Evolutionary conservation across 495 filamentous ascomycete species (phyloP), one percentile per base, ranked within the genome.

Genomic region (Pyronema omphalodes): DNA sequence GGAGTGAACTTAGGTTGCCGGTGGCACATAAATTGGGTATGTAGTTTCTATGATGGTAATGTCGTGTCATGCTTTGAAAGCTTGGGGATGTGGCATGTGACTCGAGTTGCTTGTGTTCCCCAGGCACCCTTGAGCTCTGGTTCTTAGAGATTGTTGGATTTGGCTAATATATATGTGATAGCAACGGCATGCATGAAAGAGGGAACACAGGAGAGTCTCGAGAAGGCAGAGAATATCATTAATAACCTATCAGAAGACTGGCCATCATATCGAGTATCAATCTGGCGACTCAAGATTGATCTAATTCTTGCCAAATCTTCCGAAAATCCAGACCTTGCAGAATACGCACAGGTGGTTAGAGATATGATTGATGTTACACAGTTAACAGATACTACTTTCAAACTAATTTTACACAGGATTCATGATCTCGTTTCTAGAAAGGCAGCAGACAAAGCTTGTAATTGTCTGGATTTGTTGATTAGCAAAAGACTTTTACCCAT

Each of bases 251-350:
- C 80, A 53, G 67, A 71, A 17, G 75, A 83, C 55, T 69, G 80
- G 39, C 77, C 78, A 11, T 29, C 23, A 8, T 72, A 80, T 48
- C 74, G 74, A 46, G 68, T 83, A 18, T 67, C 80, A 7, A 78
- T 87, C n/a, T 68, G 75, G 1, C 64, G 88, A n/a, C 62, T 93
- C 49, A 78, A 73, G 57, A 71, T 93, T 12, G 82, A 93, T 51
- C 55, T 84, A 17, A 68, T 85, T 0, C 71, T 63, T 7, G 59
- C 55, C 19, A 63, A 67, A 44, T 50, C 55, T 15, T 53, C 55
- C 47, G 36, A 68, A 57, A 54, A 70, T 58, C 15, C 68, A n/a
- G 52, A 54, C 19, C 7, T 43, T 65, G 41, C 71, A 60, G 68
- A 69, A 14, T 83, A 81, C 57, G 67, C 68, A 17, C 67, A 70